These are phyloP conservation scores for Arthrobotrys sinensis DNA, from an alignment of 2,329 filamentous ascomycete species.

Conservation along the genomic window DNA sequence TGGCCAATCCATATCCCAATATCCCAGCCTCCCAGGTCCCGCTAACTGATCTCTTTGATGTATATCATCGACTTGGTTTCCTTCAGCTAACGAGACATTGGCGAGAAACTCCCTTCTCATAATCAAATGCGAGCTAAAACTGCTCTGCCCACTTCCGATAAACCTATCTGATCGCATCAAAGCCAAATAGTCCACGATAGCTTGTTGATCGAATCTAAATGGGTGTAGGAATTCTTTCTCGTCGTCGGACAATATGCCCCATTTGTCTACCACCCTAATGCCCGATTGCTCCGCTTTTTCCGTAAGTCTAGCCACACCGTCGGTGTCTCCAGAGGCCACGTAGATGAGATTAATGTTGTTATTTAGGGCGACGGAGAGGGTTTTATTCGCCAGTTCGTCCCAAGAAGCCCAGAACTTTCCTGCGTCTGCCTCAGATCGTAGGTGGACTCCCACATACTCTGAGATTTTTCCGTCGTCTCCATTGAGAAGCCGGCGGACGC, in stretches of 20 bases:
- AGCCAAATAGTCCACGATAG: conserved; percentile 69
- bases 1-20: conserved; percentile 48
- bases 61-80: neutral
- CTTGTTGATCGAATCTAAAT: conserved; percentile 70
- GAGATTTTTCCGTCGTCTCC: conserved; percentile 50
- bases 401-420: conserved; percentile 24
- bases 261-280: conserved; percentile 68
- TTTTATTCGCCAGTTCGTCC: conserved; percentile 64
- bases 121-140: conserved; percentile 40
- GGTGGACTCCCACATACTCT: conserved; percentile 69
- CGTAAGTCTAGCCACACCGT: conserved; percentile 6
- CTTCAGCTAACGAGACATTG: conserved; percentile 1
- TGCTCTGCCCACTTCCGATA: conserved; percentile 63
- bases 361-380: conserved; percentile 66
- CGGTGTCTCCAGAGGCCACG: conserved; percentile 63
- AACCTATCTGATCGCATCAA: conserved; percentile 68
- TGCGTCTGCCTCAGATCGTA: conserved; percentile 70
- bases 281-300: conserved; percentile 67
- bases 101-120: conserved; percentile 28
- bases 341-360: conserved; percentile 68
- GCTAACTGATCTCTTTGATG: conserved; percentile 22
- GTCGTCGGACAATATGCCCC: conserved; percentile 66
- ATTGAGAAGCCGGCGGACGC: conserved; percentile 66
- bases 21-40: conserved; percentile 27
- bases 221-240: conserved; percentile 67